Evolutionary conservation across 208 protist species (phyloP).

Genomic region (Sergeia podlipaevii): DNA sequence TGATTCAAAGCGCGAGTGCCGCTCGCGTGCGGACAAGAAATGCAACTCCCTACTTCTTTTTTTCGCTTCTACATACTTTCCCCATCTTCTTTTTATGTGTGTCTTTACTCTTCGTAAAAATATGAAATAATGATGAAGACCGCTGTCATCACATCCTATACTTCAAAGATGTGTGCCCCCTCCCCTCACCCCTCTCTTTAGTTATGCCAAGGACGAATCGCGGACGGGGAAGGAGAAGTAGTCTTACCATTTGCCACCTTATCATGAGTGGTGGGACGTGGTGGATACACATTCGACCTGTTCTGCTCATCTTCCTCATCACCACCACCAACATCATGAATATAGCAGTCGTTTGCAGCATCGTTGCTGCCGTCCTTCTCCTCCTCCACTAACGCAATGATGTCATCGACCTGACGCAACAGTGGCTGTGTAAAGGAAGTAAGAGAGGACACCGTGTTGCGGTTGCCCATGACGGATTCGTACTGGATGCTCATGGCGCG

Average conservation of each 20-base stretch:
- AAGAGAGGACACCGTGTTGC: slow-evolving; percentile 14
- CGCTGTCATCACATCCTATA: too few relatives aligned
- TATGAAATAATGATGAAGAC: not conserved
- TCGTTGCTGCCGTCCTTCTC: not conserved
- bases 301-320: not conserved
- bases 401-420: slow-evolving; percentile 37
- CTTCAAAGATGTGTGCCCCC: too few relatives aligned
- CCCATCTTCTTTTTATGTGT: not conserved
- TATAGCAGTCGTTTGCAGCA: too few relatives aligned
- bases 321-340: not conserved
- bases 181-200: too few relatives aligned
- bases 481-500: slow-evolving; percentile 50
- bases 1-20: not conserved
- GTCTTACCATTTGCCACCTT: slow-evolving; percentile 6
- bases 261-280: slow-evolving; percentile 15
- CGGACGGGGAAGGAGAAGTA: slow-evolving; percentile 30
- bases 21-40: too few relatives aligned
- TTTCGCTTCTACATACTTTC: not conserved
- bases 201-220: too few relatives aligned
- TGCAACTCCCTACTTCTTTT: too few relatives aligned
- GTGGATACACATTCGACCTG: slow-evolving; percentile 1
- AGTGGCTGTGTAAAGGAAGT: slow-evolving; percentile 29
- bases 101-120: not conserved
- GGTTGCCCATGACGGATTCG: slow-evolving; percentile 17
- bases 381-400: slow-evolving; percentile 12